Base-by-base conservation (phyloP, 2,329 filamentous ascomycete genomes). In the Trichophaea hybrida region DNA sequence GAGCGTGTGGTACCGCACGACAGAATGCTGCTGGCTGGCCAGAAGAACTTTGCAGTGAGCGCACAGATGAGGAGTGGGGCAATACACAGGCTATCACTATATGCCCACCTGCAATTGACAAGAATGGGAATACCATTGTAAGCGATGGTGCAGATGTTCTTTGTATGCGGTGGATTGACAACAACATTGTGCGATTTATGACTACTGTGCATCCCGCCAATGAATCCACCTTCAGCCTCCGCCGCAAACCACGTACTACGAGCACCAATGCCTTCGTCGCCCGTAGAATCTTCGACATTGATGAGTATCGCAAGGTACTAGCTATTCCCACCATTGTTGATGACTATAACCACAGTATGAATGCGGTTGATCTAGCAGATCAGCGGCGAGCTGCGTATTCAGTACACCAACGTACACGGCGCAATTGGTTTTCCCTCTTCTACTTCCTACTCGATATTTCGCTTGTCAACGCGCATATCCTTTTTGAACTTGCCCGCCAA, bases 391-490 rank as follows among this genome's bases (percentile, higher is more conserved):
- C 40, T 57, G 24, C 40, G 13, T n/a, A 51, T 17, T 15, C 55
- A 4, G 32, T 24, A 32, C 43, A 57, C 13, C 2, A 15, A 17
- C 17, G 55, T 17, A 38, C 7, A 17, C 5, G 3, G 6, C 40
- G 43, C n/a, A 57, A 35, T 57, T 57, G 55, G 55, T 35, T 52
- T 24, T 32, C 17, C n/a, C 17, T 57, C 3, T 57, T 57, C 12
- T 57, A 12, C 31, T 57, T 50, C 24, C 35, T 57, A 1, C 34
- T 57, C 7, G 54, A 57, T 52, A 31, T 49, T 13, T 56, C 37
- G 24, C 34, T 56, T 24, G 38, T 46, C 40, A 56, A 56, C 40
- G 15, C 53, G 31, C 37, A 49, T 49, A 17, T 56, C 38, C 31
- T 56, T 7, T 46, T 50, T 8, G 7, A n/a, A 8, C 8, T 50